phyloP scores from a whole-genome alignment of 2,329 filamentous ascomycete genomes.

The Hortaea werneckii region DNA sequence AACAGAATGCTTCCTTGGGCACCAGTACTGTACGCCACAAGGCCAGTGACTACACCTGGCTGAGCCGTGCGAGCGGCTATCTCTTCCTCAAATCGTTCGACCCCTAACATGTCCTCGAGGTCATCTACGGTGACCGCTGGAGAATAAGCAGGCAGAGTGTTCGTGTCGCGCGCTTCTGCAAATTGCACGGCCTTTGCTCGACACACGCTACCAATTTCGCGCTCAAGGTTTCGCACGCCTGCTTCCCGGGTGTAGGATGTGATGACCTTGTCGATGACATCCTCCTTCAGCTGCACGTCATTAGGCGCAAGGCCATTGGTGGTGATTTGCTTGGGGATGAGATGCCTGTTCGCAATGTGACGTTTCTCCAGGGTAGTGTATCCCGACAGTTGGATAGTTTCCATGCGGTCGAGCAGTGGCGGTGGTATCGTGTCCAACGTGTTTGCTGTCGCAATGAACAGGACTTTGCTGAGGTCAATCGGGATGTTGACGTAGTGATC shows the following conservation, averaged over 20 bases:
- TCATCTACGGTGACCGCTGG: constrained; percentile 66
- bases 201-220: constrained; percentile 89
- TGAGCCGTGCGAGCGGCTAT: constrained; percentile 74
- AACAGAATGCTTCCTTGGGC: constrained; percentile 94
- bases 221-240: constrained; percentile 89
- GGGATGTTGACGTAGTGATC: constrained; percentile 96
- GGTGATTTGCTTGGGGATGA: constrained; percentile 92
- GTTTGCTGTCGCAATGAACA: constrained; percentile 97
- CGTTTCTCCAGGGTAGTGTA: constrained; percentile 97
- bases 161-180: constrained; percentile 75
- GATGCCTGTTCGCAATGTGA: constrained; percentile 82
- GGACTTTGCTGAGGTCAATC: constrained; percentile 87
- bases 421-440: constrained; percentile 86
- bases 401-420: constrained; percentile 93
- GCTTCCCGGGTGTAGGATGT: constrained; percentile 94
- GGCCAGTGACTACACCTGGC: constrained; percentile 87
- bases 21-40: constrained; percentile 87
- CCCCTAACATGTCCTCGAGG: constrained; percentile 81
- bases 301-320: constrained; percentile 73
- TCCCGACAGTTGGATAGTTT: constrained; percentile 83
- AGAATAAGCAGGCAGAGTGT: constrained; percentile 55
- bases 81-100: constrained; percentile 90
- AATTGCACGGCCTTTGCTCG: constrained; percentile 92
- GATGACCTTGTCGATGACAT: constrained; percentile 90
- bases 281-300: constrained; percentile 66